A percentile compares a stretch with the other conserved stretches of the same genome.
Evolutionary conservation across 495 filamentous ascomycete genomes (phyloP).

Genomic region (Penicillium salamii): DNA sequence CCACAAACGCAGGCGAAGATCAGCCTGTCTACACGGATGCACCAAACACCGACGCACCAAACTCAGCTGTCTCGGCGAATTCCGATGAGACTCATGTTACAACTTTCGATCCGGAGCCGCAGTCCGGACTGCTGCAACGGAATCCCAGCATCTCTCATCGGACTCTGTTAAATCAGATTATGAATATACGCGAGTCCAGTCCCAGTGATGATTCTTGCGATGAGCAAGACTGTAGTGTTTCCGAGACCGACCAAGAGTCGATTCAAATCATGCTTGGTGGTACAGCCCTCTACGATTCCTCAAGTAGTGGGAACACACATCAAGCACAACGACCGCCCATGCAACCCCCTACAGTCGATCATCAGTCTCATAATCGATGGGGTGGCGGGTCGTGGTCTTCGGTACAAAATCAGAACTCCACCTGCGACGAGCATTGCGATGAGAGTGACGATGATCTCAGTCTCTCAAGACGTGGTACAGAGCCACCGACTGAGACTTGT

Average conservation of each 20-base stretch:
- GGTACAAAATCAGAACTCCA: conserved; percentile 39
- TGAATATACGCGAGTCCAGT: conserved; percentile 49
- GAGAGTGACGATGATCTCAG: conserved; percentile 29
- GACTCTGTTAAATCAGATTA: conserved; percentile 50
- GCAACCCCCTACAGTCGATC: conserved; percentile 13
- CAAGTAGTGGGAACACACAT: conserved; percentile 30
- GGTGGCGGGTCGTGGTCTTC: conserved; percentile 55
- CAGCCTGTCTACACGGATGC: conserved; percentile 35
- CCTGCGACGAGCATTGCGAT: conserved; percentile 36
- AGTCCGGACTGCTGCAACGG: conserved; percentile 52
- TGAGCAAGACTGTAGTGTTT: conserved; percentile 50
- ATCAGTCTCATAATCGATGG: conserved; percentile 40
- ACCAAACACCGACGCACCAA: conserved; percentile 40
- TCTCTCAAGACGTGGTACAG: conserved; percentile 21
- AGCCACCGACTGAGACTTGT: conserved; percentile 30
- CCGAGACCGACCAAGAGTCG: conserved; percentile 53
- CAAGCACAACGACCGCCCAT: conserved; percentile 23
- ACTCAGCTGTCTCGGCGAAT: conserved; percentile 36
- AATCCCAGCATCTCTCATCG: conserved; percentile 35
- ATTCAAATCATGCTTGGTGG: conserved; percentile 59
- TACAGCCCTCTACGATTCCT: conserved; percentile 37
- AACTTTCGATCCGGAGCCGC: conserved; percentile 68
- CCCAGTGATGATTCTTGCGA: conserved; percentile 47
- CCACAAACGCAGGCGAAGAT: conserved; percentile 13
- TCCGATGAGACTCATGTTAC: conserved; percentile 61